Percentiles rank a stretch among this genome's conserved stretches.
Evolutionary conservation across 768 basidiomycete genomes (phyloP).

Genomic region (Pisolithus marmoratus): DNA sequence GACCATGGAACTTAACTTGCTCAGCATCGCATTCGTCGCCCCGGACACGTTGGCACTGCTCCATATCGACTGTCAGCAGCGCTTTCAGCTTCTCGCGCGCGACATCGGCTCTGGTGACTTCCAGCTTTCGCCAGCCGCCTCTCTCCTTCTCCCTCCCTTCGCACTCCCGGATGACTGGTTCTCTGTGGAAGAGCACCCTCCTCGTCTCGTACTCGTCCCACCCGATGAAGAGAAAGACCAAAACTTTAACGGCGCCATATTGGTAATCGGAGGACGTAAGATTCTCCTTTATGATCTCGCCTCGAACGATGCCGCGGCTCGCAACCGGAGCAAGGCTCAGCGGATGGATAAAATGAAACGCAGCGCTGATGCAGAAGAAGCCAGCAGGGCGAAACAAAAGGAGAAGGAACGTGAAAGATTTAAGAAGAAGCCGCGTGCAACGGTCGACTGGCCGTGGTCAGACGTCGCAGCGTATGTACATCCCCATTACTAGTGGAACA

Average conservation of each 20-base stretch:
- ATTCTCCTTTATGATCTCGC: slow-evolving; percentile 59
- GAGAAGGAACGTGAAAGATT: slow-evolving; percentile 50
- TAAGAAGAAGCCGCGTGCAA: slow-evolving; percentile 49
- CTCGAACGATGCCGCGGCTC: slow-evolving; percentile 40
- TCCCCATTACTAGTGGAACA: slow-evolving; percentile 3
- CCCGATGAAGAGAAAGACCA: slow-evolving; percentile 17
- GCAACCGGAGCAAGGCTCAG: slow-evolving; percentile 50
- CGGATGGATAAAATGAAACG: slow-evolving; percentile 48
- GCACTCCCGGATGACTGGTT: slow-evolving; percentile 46
- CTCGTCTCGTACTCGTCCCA: slow-evolving; percentile 36
- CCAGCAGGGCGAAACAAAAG: slow-evolving; percentile 45
- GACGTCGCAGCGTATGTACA: slow-evolving; percentile 55
- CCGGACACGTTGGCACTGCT: slow-evolving; percentile 59
- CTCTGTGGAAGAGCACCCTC: slow-evolving; percentile 31
- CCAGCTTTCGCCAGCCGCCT: slow-evolving; percentile 44
- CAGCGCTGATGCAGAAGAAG: slow-evolving; percentile 37
- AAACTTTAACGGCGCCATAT: slow-evolving; percentile 55
- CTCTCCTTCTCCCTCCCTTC: slow-evolving; percentile 46
- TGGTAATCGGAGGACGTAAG: slow-evolving; percentile 65
- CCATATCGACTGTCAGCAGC: slow-evolving; percentile 55
- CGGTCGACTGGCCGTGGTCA: slow-evolving; percentile 72
- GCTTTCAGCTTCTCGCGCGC: slow-evolving; percentile 58
- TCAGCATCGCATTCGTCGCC: slow-evolving; percentile 60
- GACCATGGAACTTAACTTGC: slow-evolving; percentile 60
- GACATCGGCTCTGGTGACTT: slow-evolving; percentile 44